These are phyloP conservation scores for Camelina hispida DNA, from an alignment of 345 rosid genomes.

Conservation along the genomic window DNA sequence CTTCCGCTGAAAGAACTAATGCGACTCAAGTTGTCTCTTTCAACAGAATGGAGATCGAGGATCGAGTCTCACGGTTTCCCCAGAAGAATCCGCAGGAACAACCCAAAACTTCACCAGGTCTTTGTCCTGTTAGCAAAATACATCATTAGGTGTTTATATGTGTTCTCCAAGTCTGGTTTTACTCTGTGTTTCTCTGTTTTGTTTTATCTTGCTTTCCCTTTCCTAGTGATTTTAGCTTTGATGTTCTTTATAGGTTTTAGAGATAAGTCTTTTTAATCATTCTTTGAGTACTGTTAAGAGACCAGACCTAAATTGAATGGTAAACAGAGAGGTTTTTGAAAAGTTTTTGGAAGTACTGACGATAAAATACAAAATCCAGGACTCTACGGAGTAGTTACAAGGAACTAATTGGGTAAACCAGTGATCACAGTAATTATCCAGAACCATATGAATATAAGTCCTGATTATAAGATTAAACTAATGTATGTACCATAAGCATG, in stretches of 20 bases:
- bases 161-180: slow-evolving; percentile 9
- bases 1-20: slow-evolving; percentile 14
- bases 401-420: too few species aligned
- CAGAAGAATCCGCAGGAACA: neutral
- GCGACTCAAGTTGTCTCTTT: slow-evolving; percentile 2
- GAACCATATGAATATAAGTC: too few species aligned
- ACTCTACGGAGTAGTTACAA: too few species aligned
- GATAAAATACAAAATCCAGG: too few species aligned
- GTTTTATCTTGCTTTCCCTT: neutral
- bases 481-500: too few species aligned
- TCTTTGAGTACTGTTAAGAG: neutral
- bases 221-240: neutral
- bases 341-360: too few species aligned
- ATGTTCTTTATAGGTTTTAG: neutral
- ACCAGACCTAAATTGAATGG: neutral
- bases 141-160: neutral
- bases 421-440: too few species aligned
- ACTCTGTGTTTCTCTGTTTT: neutral
- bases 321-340: neutral
- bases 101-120: neutral
- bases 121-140: neutral
- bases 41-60: slow-evolving; percentile 28
- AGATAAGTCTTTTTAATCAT: neutral
- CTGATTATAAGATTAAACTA: too few species aligned
- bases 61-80: neutral